These are phyloP conservation scores for Condylostoma magnum DNA, from an alignment of 169 alveolate genomes.

Conservation along the genomic window DNA sequence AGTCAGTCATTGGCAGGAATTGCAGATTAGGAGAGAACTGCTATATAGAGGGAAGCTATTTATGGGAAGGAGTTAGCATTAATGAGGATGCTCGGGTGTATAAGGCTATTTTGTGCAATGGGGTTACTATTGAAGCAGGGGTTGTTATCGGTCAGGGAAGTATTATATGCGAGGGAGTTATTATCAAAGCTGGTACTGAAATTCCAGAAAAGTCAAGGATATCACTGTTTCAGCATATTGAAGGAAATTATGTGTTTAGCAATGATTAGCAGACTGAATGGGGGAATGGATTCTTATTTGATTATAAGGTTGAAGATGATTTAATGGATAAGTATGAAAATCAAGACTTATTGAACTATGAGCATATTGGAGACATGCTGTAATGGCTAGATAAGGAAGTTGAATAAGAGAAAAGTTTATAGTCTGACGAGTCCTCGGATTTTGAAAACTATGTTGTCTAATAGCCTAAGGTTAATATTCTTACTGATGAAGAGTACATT, in stretches of 20 bases:
- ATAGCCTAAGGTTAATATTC: slow-evolving; percentile 3
- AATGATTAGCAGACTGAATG: not conserved
- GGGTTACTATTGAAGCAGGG: not conserved
- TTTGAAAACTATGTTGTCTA: not conserved
- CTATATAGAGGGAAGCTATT: not conserved
- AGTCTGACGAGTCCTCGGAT: not conserved
- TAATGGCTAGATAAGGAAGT: not conserved
- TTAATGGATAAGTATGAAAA: not conserved
- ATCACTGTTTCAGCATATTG: not conserved
- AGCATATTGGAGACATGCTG: not conserved
- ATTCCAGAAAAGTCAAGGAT: not conserved
- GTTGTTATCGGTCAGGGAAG: not conserved
- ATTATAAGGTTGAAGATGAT: not conserved
- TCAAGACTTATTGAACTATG: not conserved
- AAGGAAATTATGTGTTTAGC: no score
- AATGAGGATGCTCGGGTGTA: not conserved
- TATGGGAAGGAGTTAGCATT: not conserved
- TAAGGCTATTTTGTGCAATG: not conserved
- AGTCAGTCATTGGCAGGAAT: slow-evolving; percentile 19
- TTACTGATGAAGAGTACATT: not conserved
- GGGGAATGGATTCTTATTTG: slow-evolving; percentile 14
- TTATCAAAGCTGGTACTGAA: not conserved
- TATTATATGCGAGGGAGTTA: not conserved
- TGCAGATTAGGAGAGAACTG: not conserved
- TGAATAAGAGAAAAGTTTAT: not conserved